Percentiles rank a stretch among this genome's conserved stretches.
Evolutionary conservation across 2,329 filamentous ascomycete species (phyloP).

Genomic region (Colletotrichum agaves): DNA sequence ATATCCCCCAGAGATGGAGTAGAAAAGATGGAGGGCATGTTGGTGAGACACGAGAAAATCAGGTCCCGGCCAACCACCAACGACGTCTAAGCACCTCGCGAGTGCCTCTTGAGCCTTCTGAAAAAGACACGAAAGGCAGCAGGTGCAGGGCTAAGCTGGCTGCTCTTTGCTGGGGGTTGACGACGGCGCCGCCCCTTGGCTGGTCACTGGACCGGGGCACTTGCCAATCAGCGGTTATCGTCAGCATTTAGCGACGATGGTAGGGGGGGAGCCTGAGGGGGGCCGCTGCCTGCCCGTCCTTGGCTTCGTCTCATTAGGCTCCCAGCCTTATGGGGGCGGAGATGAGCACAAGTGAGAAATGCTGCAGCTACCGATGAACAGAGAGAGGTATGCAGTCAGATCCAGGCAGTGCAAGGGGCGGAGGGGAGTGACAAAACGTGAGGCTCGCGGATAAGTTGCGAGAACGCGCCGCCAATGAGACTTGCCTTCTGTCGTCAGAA

Average conservation of each 20-base stretch:
- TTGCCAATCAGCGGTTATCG: constrained; percentile 16
- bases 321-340: constrained; percentile 15
- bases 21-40: constrained; percentile 14
- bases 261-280: neutral
- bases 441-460: constrained; percentile 5
- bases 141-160: constrained; percentile 34
- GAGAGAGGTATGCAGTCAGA: constrained; percentile 29
- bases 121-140: neutral
- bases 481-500: constrained; percentile 4
- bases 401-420: constrained; percentile 28
- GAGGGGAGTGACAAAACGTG: neutral
- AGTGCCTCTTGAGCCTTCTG: too few species aligned
- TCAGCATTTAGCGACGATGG: constrained; percentile 25
- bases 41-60: constrained; percentile 23
- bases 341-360: constrained; percentile 12
- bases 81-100: neutral
- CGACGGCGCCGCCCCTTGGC: constrained; percentile 28
- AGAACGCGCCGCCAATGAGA: constrained; percentile 11
- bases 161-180: constrained; percentile 10
- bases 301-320: neutral
- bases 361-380: too few species aligned
- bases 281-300: constrained; percentile 8
- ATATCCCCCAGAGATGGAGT: constrained; percentile 25
- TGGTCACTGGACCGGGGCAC: constrained; percentile 34
- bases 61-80: constrained; percentile 3